A percentile compares a stretch with the other conserved stretches of the same genome.
phyloP scores from a whole-genome alignment of 306 rosid species.

The Abrus precatorius region DNA sequence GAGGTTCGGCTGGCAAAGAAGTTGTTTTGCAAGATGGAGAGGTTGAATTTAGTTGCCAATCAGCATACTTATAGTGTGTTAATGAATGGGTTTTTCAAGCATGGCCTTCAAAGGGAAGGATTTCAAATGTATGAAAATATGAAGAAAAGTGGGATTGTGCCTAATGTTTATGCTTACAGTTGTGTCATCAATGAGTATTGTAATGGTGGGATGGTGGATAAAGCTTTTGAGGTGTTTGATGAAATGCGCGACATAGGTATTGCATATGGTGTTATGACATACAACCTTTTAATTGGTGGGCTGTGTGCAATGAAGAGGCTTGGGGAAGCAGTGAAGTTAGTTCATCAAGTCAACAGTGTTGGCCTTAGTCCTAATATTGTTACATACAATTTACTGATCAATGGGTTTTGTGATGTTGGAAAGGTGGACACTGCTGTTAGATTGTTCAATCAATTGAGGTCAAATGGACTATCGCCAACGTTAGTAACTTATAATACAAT shows the following conservation, averaged over 20 bases:
- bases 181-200: slow-evolving; percentile 67
- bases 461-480: slow-evolving; percentile 67
- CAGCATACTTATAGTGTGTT: slow-evolving; percentile 72
- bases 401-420: slow-evolving; percentile 70
- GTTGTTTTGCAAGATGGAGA: slow-evolving; percentile 70
- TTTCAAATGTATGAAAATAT: slow-evolving; percentile 72
- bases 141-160: slow-evolving; percentile 65
- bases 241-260: slow-evolving; percentile 83
- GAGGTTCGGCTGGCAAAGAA: slow-evolving; percentile 67
- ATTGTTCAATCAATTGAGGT: slow-evolving; percentile 68
- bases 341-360: slow-evolving; percentile 55
- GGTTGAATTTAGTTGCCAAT: slow-evolving; percentile 66
- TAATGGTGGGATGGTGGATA: slow-evolving; percentile 53
- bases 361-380: slow-evolving; percentile 66
- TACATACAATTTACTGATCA: slow-evolving; percentile 71
- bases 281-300: slow-evolving; percentile 69
- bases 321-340: slow-evolving; percentile 63
- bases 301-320: slow-evolving; percentile 58
- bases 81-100: slow-evolving; percentile 79
- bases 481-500: slow-evolving; percentile 74
- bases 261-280: slow-evolving; percentile 62
- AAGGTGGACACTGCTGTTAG: slow-evolving; percentile 67
- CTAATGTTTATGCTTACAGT: slow-evolving; percentile 64
- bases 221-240: slow-evolving; percentile 63
- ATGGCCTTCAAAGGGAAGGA: slow-evolving; percentile 72